phyloP scores from a whole-genome alignment of 169 alveolate genomes.

The Perkinsus olseni region DNA sequence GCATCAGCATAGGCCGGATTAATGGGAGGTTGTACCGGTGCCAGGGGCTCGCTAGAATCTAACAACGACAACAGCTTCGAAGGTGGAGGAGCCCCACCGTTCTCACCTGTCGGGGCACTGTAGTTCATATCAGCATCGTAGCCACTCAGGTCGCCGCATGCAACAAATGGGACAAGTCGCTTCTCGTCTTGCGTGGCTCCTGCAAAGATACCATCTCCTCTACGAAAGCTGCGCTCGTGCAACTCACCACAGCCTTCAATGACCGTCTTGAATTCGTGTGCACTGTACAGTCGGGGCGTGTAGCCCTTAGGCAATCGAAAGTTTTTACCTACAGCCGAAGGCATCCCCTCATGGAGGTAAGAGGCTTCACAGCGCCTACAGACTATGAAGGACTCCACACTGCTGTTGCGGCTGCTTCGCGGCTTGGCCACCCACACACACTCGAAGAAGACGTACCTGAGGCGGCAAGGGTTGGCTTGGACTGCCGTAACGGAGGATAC shows the following conservation, averaged over 20 bases:
- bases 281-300: background rate
- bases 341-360: background rate
- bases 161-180: conserved; percentile 28
- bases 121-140: conserved; percentile 31
- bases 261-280: conserved; percentile 6
- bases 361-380: background rate
- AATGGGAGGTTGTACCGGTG: conserved; percentile 32
- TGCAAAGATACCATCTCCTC: background rate
- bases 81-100: background rate
- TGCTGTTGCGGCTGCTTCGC: conserved; percentile 65
- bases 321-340: background rate
- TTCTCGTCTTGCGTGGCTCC: background rate
- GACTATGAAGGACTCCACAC: conserved; percentile 76
- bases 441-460: conserved; percentile 43
- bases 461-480: conserved; percentile 34
- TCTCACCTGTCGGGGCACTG: background rate
- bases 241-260: background rate
- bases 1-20: conserved; percentile 25
- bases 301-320: background rate
- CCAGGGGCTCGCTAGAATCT: conserved; percentile 5
- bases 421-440: conserved; percentile 72
- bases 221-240: background rate
- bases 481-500: background rate
- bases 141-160: conserved; percentile 31
- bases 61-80: background rate